These are phyloP conservation scores for Klebsormidium nitens DNA, from an alignment of 139 green algal genomes.

Conservation along the genomic window DNA sequence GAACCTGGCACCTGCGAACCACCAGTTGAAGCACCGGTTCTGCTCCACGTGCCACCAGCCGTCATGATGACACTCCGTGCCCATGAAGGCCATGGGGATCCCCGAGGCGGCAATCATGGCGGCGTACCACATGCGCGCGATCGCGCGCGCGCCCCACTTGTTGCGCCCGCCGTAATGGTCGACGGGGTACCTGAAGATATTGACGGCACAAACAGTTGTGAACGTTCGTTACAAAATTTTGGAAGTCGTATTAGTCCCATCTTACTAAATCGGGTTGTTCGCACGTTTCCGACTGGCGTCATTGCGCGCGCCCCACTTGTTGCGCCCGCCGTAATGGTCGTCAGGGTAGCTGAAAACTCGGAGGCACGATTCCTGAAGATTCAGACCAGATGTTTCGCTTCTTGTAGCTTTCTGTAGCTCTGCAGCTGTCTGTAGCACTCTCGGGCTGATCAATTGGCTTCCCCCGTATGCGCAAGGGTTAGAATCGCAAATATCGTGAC, in stretches of 20 bases:
- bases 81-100: conserved; percentile 66
- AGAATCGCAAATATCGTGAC: too few species aligned
- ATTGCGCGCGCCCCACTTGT: conserved; percentile 38
- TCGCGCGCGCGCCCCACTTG: conserved; percentile 42
- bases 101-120: conserved; percentile 52
- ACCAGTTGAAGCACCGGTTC: conserved; percentile 42
- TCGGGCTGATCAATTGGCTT: too few species aligned
- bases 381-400: too few species aligned
- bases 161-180: conserved; percentile 43
- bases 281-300: too few species aligned
- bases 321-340: conserved; percentile 43
- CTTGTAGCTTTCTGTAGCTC: too few species aligned
- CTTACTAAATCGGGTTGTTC: too few species aligned
- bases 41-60: conserved; percentile 56
- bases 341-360: conserved; percentile 36
- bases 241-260: too few species aligned
- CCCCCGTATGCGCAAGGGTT: too few species aligned
- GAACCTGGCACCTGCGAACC: conserved; percentile 8
- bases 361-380: too few species aligned
- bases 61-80: conserved; percentile 50
- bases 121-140: conserved; percentile 54
- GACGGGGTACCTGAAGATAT: conserved; percentile 30
- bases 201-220: too few species aligned
- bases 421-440: too few species aligned
- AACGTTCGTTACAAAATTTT: too few species aligned